Base-by-base conservation (phyloP, 2,329 filamentous ascomycete genomes). In the Aspergillus arachidicola region DNA sequence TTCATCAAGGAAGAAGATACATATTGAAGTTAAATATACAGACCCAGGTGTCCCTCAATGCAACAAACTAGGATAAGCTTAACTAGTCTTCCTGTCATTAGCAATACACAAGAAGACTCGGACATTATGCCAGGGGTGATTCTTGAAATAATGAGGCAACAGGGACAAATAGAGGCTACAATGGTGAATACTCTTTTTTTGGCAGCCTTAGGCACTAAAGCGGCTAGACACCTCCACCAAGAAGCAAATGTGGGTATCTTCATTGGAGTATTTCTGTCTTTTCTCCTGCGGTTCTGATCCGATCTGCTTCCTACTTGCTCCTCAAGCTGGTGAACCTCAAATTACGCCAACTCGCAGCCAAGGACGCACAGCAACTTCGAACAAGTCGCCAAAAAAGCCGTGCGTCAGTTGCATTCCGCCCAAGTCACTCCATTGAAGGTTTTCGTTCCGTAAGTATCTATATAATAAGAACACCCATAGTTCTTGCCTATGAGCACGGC, bases 201-300 rank as follows among this genome's bases (percentile, higher is more conserved):
- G 45, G 32, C 12, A 41, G 50, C 62, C 62, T 64, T 34, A 64
- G 62, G 58, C 62, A 64, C 11, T 26, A 57, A 63, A 58, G 34
- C 54, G 58, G 61, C 43, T 62, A 50, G 59, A 28, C 56, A 57
- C 54, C 48, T 58, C 58, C 58, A 64, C 62, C n/a, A 38, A 53
- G 30, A 32, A 53, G 50, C 30, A 19, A 53, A 34, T 30, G 51
- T 26, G 51, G 51, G 32, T 38, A 55, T 55, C 51, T 55, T 38
- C 12, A 55, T 55, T 55, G 32, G 32, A 53, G 32, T 32, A 30
- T 53, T 53, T 53, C 50, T 53, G 30, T 55, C 32, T 55, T 55
- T 55, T 55, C 32, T 38, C 32, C 26, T 38, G 32, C 11, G 32
- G 32, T 19, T 11, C 51, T 55, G 48, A 51, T 32, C 28, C 48